Evolutionary conservation across 1,139 yeast genomes (phyloP), one percentile per base, ranked within the genome.

Genomic region (Suhomyces maxii): DNA sequence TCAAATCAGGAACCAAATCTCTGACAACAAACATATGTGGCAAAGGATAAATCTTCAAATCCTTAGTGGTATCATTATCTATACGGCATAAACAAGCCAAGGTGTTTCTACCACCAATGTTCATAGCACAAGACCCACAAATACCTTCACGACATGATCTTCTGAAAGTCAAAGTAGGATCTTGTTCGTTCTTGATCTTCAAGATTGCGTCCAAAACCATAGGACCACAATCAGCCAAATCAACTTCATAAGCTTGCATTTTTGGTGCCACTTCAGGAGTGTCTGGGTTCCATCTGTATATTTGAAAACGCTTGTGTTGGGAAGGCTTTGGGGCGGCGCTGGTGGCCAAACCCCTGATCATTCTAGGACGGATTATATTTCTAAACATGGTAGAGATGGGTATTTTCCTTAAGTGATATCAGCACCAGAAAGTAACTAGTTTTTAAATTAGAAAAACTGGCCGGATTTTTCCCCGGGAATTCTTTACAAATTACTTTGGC

Each of bases 101-200:
- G 32, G 99, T 93, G 79, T 93, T 93, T 67, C 87, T 80, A 58
- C 99, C 99, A 55, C 96, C 96, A 69, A 93, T 93, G 78, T 93
- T 93, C 99, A 93, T 93, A 60, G 99, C 99, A 79, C 99, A 93
- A 6, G 98, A 93, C 42, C 99, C 99, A 76, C 99, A 93, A 59
- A 93, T 95, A 62, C 99, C 99, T 74, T 93, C 99, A 78, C 99
- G 91, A 76, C 99, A 93, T 43, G 98, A 90, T 73, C 99, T 86
- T 78, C 99, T 86, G 73, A 93, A 87, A 4, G 99, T 93, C 65
- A 93, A 81, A 31, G 98, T 88, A 36, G 98, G 73, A 68, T 93
- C 99, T 68, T 89, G 95, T 71, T 93, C 99, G 69, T 90, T 90
- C 75, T 93, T 93, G 71, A 93, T 90, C 72, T 91, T 93, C 60